Evolutionary conservation across 2,329 filamentous ascomycete genomes (phyloP), one percentile per base, ranked within the genome.

Genomic region (Incumbomyces delicatus): DNA sequence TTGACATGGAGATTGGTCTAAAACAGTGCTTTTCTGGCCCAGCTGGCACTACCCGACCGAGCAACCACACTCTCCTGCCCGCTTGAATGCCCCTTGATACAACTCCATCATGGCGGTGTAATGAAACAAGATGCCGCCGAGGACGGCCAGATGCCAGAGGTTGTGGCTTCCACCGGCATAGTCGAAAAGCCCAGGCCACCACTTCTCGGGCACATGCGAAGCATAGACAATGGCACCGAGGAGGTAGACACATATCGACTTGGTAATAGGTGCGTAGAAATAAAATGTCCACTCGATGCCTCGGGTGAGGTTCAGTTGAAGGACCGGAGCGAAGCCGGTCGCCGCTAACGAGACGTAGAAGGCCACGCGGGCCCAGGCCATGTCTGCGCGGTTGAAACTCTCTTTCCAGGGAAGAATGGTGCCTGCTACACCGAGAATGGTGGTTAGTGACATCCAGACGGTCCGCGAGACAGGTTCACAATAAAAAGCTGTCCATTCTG

Each of bases 401-500:
- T 92, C 92, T 65, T 95, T 87, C 92, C 92, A 98, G 1, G 92
- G 90, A 32, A 98, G 75, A 53, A 95, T 85, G 53, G 94, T 87
- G 47, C 92, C 92, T 33, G 82, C 85, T 47, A 94, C 69, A 40
- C 92, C 92, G 20, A 98, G 78, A 12, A 82, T 63, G 48, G 85
- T 83, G 2, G 92, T 96, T 41, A 85, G 72, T 35, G 76, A 66
- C 72, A 98, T 92, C 67, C 96, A 98, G 11, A 78, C 73, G 77
- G 84, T 92, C 46, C 89, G 83, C 56, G 85, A 89, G 39, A 85
- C 60, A 2, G 92, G 89, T 60, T 98, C 92, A 70, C 92, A 95
- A 71, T 98, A 98, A 66, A 98, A 98, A 18, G 90, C 92, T 0
- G 92, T 95, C 70, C 96, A 98, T 64, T 98, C 92, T 31, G 88